Evolutionary conservation across 2,329 filamentous ascomycete genomes (phyloP), one percentile per base, ranked within the genome.

Genomic region (Zymoseptoria crescenta): DNA sequence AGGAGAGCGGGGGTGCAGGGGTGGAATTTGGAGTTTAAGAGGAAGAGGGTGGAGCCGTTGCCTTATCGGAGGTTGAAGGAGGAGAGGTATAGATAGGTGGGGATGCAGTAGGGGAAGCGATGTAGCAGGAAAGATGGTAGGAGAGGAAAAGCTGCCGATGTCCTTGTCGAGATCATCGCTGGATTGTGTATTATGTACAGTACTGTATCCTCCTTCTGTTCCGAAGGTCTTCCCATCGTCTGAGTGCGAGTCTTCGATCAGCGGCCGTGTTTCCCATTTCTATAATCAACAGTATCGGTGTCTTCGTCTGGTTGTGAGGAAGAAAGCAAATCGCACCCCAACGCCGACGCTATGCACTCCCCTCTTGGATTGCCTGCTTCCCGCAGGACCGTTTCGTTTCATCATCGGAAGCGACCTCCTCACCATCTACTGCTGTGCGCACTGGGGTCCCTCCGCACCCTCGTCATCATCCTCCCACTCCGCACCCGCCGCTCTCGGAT

Each of bases 1-100:
- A 80, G 85, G 71, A 83, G 89, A 68, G 83, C 88, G 67, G 85
- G 83, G 61, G 80, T 95, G 62, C 81, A 84, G 28, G 91, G 91
- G 53, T 85, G 86, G 59, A 87, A 95, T 69, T 73, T 96, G 64
- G 90, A 96, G 77, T 89, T 96, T 75, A 89, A 89, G 78, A 84
- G 85, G 71, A 87, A 87, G 77, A 89, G 85, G 70, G 82, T 93
- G 61, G 83, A 88, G 77, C 81, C 82, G 62, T 70, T 86, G 69
- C 84, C 84, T 8, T 85, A 86, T 70, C 84, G 85, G 78, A 81
- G 82, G 72, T 79, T 83, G 72, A 75, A 71, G 64, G 69, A 75
- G 19, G 74, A 75, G 63, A 72, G 77, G 59, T 80, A 76, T 69
- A 73, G 78, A 64, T 80, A 73, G 65, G 58, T 28, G 56, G 13